Evolutionary conservation across 192 early-diverging fungal species (phyloP), one percentile per base, ranked within the genome.

Genomic region (Backusella liffmaniae): DNA sequence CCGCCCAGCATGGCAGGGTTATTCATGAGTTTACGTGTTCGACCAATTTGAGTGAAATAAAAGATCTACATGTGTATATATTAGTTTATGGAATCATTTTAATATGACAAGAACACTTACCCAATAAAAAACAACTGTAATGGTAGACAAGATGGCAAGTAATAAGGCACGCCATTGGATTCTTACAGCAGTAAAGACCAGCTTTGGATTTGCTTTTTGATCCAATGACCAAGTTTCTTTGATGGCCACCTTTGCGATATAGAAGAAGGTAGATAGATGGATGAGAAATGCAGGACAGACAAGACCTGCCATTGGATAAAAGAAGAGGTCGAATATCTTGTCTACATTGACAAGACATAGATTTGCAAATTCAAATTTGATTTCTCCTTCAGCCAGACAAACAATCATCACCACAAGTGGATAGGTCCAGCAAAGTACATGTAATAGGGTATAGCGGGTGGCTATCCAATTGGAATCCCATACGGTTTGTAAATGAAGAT

Each of bases 131-230:
- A 82, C 76, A 26, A 85, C 84, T 12, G 77, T 73, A 12, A 75
- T 21, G 4, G 83, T 67, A 2, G 84, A 67, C 37, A 73, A 70
- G n/a, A 86, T 29, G 0, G 85, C 85, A 51, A 88, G 74, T 65
- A 86, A 41, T 10, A 86, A 77, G 4, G 85, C 87, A 26, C 87
- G 84, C 87, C 87, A 88, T 69, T 88, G 87, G 23, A 88, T 88
- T 41, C 70, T 74, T 34, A 88, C 80, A 23, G 83, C 85, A 70
- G 79, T 80, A 67, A 88, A 76, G 5, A 88, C 84, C 70, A 84
- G 87, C 30, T 80, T 83, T 71, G 44, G 77, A 32, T 62, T 62
- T 35, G 56, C 56, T 29, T 62, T 35, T 80, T 83, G 53, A 77
- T 77, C 21, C 82, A 80, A 21, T 77, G 67, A 77, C 30, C 46